Evolutionary conservation across 2,329 filamentous ascomycete species (phyloP).

Genomic region (Pochonia chlamydosporia): DNA sequence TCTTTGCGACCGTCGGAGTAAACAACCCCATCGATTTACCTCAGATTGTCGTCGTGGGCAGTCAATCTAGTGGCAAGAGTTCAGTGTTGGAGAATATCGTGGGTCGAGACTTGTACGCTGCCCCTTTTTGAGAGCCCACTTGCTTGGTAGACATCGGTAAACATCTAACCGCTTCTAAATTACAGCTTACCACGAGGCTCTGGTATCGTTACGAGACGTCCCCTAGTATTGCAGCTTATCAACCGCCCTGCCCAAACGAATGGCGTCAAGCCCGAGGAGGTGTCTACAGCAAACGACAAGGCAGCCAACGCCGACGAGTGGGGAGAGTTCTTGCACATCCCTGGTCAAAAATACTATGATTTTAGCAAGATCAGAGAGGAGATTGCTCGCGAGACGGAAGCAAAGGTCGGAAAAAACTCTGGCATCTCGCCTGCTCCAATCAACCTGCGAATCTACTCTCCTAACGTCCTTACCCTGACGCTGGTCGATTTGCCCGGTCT

Average conservation of each 20-base stretch:
- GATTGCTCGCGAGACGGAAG: slow-evolving; percentile 92
- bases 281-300: slow-evolving; percentile 67
- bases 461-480: slow-evolving; percentile 94
- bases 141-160: not conserved
- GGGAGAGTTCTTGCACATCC: slow-evolving; percentile 98
- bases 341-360: slow-evolving; percentile 94
- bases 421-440: slow-evolving; percentile 96
- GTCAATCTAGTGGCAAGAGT: slow-evolving; percentile 98
- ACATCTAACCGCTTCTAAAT: slow-evolving; percentile 9
- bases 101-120: slow-evolving; percentile 89
- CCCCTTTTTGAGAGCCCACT: slow-evolving; percentile 4
- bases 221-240: slow-evolving; percentile 95
- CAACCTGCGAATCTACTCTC: slow-evolving; percentile 97
- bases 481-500: slow-evolving; percentile 93
- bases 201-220: slow-evolving; percentile 93
- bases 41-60: slow-evolving; percentile 96
- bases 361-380: slow-evolving; percentile 98
- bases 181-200: slow-evolving; percentile 87
- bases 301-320: slow-evolving; percentile 92
- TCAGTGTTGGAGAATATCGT: slow-evolving; percentile 99
- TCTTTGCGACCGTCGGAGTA: slow-evolving; percentile 95
- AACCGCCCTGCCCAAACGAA: slow-evolving; percentile 76
- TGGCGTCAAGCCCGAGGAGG: slow-evolving; percentile 61
- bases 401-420: slow-evolving; percentile 92
- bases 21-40: slow-evolving; percentile 99